phyloP scores from a whole-genome alignment of 1,139 yeast genomes.

The Citeromyces siamensis region DNA sequence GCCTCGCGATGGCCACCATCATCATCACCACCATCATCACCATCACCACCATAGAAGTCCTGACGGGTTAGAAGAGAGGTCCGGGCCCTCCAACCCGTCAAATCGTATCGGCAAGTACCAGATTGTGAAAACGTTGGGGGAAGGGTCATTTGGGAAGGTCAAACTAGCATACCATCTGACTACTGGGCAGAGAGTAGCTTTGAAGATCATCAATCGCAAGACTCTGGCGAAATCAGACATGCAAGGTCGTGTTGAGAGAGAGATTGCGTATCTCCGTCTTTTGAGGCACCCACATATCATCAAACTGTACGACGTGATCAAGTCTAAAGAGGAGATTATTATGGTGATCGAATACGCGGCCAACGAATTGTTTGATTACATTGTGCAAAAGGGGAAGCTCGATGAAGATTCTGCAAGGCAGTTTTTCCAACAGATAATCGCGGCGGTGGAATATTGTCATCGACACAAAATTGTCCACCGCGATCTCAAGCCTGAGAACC shows the following conservation, averaged over 20 bases:
- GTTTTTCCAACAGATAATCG: slow-evolving; percentile 93
- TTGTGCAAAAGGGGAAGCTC: slow-evolving; percentile 93
- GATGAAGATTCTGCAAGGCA: slow-evolving; percentile 89
- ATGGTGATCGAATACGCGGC: slow-evolving; percentile 99
- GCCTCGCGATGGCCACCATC: slow-evolving; percentile 4
- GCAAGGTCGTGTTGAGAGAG: slow-evolving; percentile 96
- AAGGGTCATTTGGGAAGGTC: slow-evolving; percentile 96
- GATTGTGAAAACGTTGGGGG: slow-evolving; percentile 88
- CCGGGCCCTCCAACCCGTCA: slow-evolving; percentile 6
- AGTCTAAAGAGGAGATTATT: slow-evolving; percentile 89
- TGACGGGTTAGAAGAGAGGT: slow-evolving; percentile 5
- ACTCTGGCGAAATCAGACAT: slow-evolving; percentile 92
- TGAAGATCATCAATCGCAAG: slow-evolving; percentile 87
- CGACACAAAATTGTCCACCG: slow-evolving; percentile 96
- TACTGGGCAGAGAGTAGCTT: slow-evolving; percentile 89
- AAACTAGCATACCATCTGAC: slow-evolving; percentile 88
- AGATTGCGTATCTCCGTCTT: slow-evolving; percentile 78
- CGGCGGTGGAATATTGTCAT: slow-evolving; percentile 97
- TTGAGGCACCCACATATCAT: slow-evolving; percentile 95
- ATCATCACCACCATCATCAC: slow-evolving; percentile 10
- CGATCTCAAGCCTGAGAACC: slow-evolving; percentile 90
- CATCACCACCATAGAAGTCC: slow-evolving; percentile 10
- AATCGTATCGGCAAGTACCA: slow-evolving; percentile 82
- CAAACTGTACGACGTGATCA: slow-evolving; percentile 91
- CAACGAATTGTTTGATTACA: slow-evolving; percentile 89